Conservation (phyloP, 139 green algal genomes). For the Medakamo hakoo region DNA sequence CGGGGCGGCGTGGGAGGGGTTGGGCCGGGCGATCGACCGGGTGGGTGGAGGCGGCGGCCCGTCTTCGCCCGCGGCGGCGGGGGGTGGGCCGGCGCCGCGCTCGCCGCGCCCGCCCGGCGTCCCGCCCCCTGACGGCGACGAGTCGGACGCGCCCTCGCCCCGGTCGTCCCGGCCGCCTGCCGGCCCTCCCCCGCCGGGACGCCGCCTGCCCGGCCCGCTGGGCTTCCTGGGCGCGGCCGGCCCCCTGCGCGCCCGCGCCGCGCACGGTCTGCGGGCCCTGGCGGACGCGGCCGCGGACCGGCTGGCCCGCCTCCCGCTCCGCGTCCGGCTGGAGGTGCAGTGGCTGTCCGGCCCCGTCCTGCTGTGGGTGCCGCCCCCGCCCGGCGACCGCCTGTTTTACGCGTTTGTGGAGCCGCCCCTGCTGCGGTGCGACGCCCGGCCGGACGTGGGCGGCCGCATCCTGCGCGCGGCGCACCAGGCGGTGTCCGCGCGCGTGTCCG, state of each 20-base stretch:
- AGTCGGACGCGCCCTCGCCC: neutral
- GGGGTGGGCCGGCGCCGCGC: neutral
- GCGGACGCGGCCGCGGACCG: slow-evolving; percentile 16
- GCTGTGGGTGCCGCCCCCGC: slow-evolving; percentile 31
- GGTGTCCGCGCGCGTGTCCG: slow-evolving; percentile 17
- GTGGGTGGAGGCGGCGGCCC: slow-evolving; percentile 2
- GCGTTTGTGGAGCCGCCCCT: slow-evolving; percentile 24
- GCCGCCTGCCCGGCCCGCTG: neutral
- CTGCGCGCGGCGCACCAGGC: slow-evolving; percentile 22
- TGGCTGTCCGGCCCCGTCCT: slow-evolving; percentile 20
- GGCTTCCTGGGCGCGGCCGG: slow-evolving; percentile 1
- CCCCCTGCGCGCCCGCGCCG: slow-evolving; percentile 5
- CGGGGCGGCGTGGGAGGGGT: slow-evolving; percentile 16
- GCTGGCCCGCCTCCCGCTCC: slow-evolving; percentile 21
- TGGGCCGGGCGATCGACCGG: slow-evolving; percentile 21
- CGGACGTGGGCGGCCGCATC: slow-evolving; percentile 22
- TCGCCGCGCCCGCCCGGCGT: too few species aligned
- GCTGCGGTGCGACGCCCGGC: slow-evolving; percentile 13
- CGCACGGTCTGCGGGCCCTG: slow-evolving; percentile 10
- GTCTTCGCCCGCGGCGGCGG: neutral
- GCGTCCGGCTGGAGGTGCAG: slow-evolving; percentile 21
- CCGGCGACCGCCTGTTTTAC: slow-evolving; percentile 30
- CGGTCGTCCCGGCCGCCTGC: neutral
- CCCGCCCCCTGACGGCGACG: neutral
- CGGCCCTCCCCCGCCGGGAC: too few species aligned